Percentiles rank a stretch among this genome's conserved stretches.
These are phyloP conservation scores for Trichoderma koningiopsis DNA, from an alignment of 2,329 filamentous ascomycete species.

Conservation along the genomic window DNA sequence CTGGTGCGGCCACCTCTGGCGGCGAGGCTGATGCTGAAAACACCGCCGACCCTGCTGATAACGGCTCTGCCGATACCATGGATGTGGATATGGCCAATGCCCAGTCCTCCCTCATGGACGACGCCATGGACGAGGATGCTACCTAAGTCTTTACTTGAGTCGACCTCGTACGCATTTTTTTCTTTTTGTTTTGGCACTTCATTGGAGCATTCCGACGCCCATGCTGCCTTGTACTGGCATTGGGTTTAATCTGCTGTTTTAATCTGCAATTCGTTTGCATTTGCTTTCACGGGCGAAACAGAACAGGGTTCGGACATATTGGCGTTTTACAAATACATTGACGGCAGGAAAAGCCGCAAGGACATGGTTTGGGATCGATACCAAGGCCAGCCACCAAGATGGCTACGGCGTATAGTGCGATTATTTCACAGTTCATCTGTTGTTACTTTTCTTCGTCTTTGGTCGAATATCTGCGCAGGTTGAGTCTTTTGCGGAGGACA, in stretches of 20 bases:
- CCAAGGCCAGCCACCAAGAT: background rate
- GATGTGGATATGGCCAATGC: slow-evolving; percentile 20
- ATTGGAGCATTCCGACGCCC: slow-evolving; percentile 12
- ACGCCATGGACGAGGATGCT: background rate
- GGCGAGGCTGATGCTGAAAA: background rate
- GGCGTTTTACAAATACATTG: slow-evolving; percentile 2
- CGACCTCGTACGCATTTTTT: background rate
- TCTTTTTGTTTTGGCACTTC: background rate
- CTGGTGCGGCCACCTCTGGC: slow-evolving; percentile 24
- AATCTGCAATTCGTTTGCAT: background rate
- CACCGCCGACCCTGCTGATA: background rate
- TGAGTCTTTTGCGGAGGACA: background rate
- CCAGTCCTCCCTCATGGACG: background rate
- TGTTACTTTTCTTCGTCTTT: background rate
- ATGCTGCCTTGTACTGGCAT: background rate
- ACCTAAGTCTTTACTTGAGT: background rate
- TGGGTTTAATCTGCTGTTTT: background rate
- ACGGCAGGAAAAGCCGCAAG: slow-evolving; percentile 8
- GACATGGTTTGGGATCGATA: background rate
- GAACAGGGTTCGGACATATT: background rate
- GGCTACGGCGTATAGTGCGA: background rate
- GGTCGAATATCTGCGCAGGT: background rate
- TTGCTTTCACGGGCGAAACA: background rate
- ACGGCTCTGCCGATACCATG: background rate
- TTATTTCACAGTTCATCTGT: slow-evolving; percentile 2